These are phyloP conservation scores for Dactylellina leptospora DNA, from an alignment of 2,329 filamentous ascomycete genomes.

Conservation along the genomic window DNA sequence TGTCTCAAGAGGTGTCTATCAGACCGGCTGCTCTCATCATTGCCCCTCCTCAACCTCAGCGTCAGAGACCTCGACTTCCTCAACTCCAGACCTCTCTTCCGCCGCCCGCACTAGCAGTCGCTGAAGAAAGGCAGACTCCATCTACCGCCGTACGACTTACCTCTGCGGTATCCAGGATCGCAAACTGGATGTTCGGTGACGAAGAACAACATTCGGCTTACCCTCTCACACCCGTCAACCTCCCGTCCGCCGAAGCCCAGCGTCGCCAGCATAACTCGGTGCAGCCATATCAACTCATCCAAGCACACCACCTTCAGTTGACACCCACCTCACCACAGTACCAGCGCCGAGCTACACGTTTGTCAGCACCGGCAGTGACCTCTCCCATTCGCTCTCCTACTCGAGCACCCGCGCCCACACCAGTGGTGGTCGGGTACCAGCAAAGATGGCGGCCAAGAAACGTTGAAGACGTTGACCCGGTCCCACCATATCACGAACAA, in stretches of 20 bases:
- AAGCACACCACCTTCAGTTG: conserved; percentile 46
- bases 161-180: conserved; percentile 46
- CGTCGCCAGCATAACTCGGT: conserved; percentile 30
- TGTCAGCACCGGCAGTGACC: conserved; percentile 25
- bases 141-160: conserved; percentile 45
- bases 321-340: conserved; percentile 48
- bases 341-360: conserved; percentile 31
- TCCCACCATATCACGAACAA: conserved; percentile 47
- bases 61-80: conserved; percentile 39
- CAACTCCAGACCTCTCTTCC: conserved; percentile 42
- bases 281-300: conserved; percentile 37
- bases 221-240: conserved; percentile 16
- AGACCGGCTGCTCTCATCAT: conserved; percentile 2
- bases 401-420: not conserved
- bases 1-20: conserved; percentile 3
- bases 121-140: conserved; percentile 35
- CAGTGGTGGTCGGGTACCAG: conserved; percentile 33
- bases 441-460: conserved; percentile 51
- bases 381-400: conserved; percentile 12
- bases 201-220: conserved; percentile 33
- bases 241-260: not conserved
- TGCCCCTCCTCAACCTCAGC: conserved; percentile 8
- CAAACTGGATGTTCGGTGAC: conserved; percentile 49
- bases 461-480: conserved; percentile 46
- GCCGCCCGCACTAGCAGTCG: conserved; percentile 6